Evolutionary conservation across 2,329 filamentous ascomycete species (phyloP), one percentile per base, ranked within the genome.

Genomic region (Penicillium brevicompactum): DNA sequence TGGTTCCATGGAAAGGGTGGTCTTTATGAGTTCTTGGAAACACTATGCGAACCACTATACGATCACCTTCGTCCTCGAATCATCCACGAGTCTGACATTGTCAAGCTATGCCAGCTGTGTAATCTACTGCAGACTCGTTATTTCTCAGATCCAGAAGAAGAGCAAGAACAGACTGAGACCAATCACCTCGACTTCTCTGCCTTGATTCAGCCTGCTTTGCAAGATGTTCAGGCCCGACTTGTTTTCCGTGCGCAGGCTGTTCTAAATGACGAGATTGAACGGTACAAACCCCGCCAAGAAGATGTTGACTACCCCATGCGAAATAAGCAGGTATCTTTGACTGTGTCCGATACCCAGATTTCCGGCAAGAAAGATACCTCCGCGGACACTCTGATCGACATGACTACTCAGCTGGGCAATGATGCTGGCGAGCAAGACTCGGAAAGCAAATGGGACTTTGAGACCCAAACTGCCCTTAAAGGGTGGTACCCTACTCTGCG

Each of bases 401-500:
- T 78, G 56, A 79, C 79, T 14, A 75, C 75, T 40, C 77, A 81
- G 30, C 58, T 60, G 40, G 77, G 80, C 4, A 82, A 83, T 43
- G 83, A 86, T 37, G 76, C 80, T 24, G 69, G 74, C 8, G 80
- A 79, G 2, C 62, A 67, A n/a, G 73, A 76, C 31, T 72, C 70
- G 50, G 78, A 80, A 53, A 66, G 74, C 2, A 75, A 78, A 31
- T 84, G 78, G 78, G 78, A 78, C 49, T 82, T 83, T 61, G 82
- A 83, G 56, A 80, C 80, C 1, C 82, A 85, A 59, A 80, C 83
- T 18, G 78, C 80, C 1, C 81, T 84, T 61, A 76, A 80, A 62
- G 82, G 81, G 43, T 88, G 85, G 84, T 89, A 89, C 67, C 86
- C 86, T 1, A 88, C 86, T 0, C 72, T 89, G 16, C 78, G 83